Conservation (phyloP, 2,329 filamentous ascomycete genomes). For the Aspergillus unguis region DNA sequence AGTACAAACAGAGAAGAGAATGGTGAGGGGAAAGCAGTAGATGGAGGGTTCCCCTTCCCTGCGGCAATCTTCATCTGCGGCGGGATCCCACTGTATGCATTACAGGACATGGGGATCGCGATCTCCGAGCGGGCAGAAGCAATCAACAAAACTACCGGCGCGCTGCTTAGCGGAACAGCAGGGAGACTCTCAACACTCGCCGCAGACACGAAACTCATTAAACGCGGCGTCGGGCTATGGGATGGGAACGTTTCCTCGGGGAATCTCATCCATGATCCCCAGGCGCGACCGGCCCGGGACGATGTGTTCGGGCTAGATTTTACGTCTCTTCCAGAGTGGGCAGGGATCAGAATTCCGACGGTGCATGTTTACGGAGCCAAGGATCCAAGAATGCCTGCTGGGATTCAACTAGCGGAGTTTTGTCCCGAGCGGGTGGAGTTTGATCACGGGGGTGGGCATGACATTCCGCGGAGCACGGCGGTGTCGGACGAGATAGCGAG, state of each 20-base stretch:
- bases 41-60: background rate
- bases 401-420: conserved; percentile 8
- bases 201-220: background rate
- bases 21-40: background rate
- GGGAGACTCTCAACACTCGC: background rate
- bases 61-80: conserved; percentile 6
- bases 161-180: background rate
- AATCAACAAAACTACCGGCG: background rate
- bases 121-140: background rate
- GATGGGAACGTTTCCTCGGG: background rate
- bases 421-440: background rate
- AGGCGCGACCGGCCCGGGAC: background rate
- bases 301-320: conserved; percentile 6
- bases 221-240: conserved; percentile 1
- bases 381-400: conserved; percentile 2
- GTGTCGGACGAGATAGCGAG: background rate
- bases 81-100: background rate
- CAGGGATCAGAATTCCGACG: background rate
- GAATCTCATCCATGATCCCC: background rate
- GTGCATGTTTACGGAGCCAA: conserved; percentile 5
- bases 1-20: too few relatives aligned
- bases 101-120: background rate
- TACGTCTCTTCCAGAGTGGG: background rate
- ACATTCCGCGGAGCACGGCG: background rate
- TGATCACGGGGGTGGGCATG: conserved; percentile 6